Evolutionary conservation across 2,329 filamentous ascomycete species (phyloP), one percentile per base, ranked within the genome.

Genomic region (Scortechinia acanthostroma): DNA sequence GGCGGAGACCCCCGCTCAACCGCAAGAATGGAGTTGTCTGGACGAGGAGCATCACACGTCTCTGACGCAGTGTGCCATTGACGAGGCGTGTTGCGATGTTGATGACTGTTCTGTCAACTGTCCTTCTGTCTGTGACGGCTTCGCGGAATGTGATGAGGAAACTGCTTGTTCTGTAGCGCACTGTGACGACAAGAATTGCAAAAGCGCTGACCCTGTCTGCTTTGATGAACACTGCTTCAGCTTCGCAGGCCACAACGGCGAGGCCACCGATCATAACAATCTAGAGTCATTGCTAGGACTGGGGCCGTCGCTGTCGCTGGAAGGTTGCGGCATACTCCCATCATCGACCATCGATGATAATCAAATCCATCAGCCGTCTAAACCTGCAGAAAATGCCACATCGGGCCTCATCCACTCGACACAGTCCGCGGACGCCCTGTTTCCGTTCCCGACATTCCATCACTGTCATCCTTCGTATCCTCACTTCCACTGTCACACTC

Each of bases 61-160:
- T 6, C 50, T 57, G 17, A 48, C 49, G 14, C 48, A 49, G 22
- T 63, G 57, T 43, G 51, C 54, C 28, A 51, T 54, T 15, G 58
- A 64, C 20, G 58, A 60, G 44, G 53, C 58, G 19, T 67, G 64
- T 48, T 68, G 64, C 49, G 58, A 65, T 43, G 56, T 56, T 23
- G 62, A 66, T 40, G 53, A 60, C 45, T 65, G 62, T 47, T 57
- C 60, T 21, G 48, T 59, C 47, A 56, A 58, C 42, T 66, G 64
- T 45, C 56, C 55, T 16, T 65, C 64, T 10, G 53, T 62, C 17
- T 68, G 64, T 48, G 64, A 65, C 44, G 62, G 62, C 33, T 66
- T 65, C 44, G 54, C 61, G 16, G 62, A 63, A 25, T 68, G 64
- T 48, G 60, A 64, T 43, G 57, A 58, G 23, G 58, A 55, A 4